Percentiles rank a stretch among this genome's conserved stretches.
phyloP scores from a whole-genome alignment of 2,329 filamentous ascomycete species.

The Botryotinia globosa region DNA sequence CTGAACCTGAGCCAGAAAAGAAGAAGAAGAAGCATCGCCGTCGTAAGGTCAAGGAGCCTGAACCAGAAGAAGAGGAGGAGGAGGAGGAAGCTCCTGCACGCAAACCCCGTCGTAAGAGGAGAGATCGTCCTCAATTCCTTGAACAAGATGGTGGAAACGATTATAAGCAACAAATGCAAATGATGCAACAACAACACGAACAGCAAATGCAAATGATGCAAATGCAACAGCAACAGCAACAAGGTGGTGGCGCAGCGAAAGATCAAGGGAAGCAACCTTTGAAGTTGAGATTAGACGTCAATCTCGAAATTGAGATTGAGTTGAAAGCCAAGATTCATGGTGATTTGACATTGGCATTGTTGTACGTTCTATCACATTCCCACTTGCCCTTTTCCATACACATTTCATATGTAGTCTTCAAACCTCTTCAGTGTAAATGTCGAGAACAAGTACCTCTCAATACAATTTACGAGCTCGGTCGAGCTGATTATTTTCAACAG shows the following conservation, averaged over 20 bases:
- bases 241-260: slow-evolving; percentile 16
- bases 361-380: slow-evolving; percentile 26
- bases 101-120: slow-evolving; percentile 18
- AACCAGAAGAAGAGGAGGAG: slow-evolving; percentile 17
- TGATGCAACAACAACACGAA: slow-evolving; percentile 20
- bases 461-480: slow-evolving; percentile 8
- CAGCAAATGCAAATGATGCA: slow-evolving; percentile 22
- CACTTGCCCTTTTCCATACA: too few relatives aligned
- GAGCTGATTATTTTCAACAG: slow-evolving; percentile 19
- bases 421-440: background rate
- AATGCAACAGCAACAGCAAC: slow-evolving; percentile 13
- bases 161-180: slow-evolving; percentile 18
- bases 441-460: slow-evolving; percentile 16
- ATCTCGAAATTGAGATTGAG: slow-evolving; percentile 76
- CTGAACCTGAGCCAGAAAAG: slow-evolving; percentile 13
- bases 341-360: slow-evolving; percentile 64
- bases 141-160: slow-evolving; percentile 12
- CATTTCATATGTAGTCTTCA: background rate
- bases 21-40: slow-evolving; percentile 14
- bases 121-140: slow-evolving; percentile 20
- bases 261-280: slow-evolving; percentile 53
- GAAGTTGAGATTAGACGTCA: slow-evolving; percentile 68
- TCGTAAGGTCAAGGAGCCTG: slow-evolving; percentile 17
- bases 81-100: slow-evolving; percentile 11
- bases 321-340: slow-evolving; percentile 78